Evolutionary conservation across 192 early-diverging fungal species (phyloP), one percentile per base, ranked within the genome.

Genomic region (Allomyces javanicus): DNA sequence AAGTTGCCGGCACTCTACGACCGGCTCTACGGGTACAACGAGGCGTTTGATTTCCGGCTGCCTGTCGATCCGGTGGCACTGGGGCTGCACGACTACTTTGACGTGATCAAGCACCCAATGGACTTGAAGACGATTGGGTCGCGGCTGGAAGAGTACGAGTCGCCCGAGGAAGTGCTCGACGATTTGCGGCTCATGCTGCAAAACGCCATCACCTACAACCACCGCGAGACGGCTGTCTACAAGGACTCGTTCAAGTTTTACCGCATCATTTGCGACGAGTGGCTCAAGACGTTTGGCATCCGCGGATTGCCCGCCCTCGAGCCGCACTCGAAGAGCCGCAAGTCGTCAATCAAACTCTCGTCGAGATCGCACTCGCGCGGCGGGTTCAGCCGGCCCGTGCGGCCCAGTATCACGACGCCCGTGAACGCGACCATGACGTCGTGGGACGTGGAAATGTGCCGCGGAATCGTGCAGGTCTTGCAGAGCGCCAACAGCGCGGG

Each of bases 41-140:
- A 67, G 44, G 21, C n/a, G 22, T 24, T 58, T 12, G 33, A 44
- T 21, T 69, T 69, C 45, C 62, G 25, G 14, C 24, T 66, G 10
- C 68, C 88, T 22, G 86, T 90, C 0, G 86, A 90, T 64, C 78
- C 83, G 0, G 33, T 77, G n/a, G 67, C 64, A 24, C 76, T 80
- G 25, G 77, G 76, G 22, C 75, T 87, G 33, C 86, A 86, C 0
- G 78, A 77, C 14, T 90, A 90, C 66, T 69, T 68, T 19, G 78
- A 82, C 44, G 66, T 87, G 44, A 80, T 90, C 68, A 86, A 85
- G 44, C 22, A 63, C 0, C 88, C 88, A 0, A 89, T 89, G 82
- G 88, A 89, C 68, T 74, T 89, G 3, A 79, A 81, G 21, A 89
- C 87, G 0, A 80, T 88, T 24, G 73, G 70, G 61, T 73, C 74